Evolutionary conservation across 805 yeast species (phyloP), one percentile per base, ranked within the genome.

Genomic region (Myxozyma neglecta): DNA sequence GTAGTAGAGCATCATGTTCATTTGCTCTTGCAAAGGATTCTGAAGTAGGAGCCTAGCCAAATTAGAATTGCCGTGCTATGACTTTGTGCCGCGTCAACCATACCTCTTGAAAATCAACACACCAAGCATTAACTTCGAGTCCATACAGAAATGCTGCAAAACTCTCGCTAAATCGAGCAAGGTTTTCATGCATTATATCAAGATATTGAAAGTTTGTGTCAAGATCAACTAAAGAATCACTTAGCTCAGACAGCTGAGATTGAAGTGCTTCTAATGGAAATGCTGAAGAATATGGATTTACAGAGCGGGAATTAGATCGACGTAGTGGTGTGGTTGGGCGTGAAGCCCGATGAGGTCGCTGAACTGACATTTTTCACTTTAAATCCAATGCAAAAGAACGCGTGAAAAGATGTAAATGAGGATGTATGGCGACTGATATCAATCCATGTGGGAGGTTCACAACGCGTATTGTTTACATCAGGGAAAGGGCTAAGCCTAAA

Each of bases 111-210:
- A 89, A 89, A 70, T 88, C 91, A 34, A 88, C 88, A 74, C 96
- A 89, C 87, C 94, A 90, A 64, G 96, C 92, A 70, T 91, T 90
- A 73, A 90, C 85, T 71, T 87, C 84, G 53, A 90, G 74, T 1
- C 97, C 96, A 70, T 88, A 89, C 56, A 90, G 71, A 57, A 90
- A 85, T 44, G 92, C 79, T 1, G 89, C 85, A 68, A 91, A 83
- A 1, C 90, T 83, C 73, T 90, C 97, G 71, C 90, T 90, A 73
- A 91, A 86, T 35, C 79, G 76, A 2, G 80, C 79, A 20, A 91
- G 74, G 6, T 83, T 82, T 48, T 85, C 83, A 73, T 90, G 90
- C 10, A 87, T 80, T 54, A 74, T 74, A 56, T 83, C 83, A 43
- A 90, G 72, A 45, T 80, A 78, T n/a, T 79, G 77, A 74, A 88